Evolutionary conservation across 768 basidiomycete genomes (phyloP), one percentile per base, ranked within the genome.

Genomic region (Xanthoconium purpureum): DNA sequence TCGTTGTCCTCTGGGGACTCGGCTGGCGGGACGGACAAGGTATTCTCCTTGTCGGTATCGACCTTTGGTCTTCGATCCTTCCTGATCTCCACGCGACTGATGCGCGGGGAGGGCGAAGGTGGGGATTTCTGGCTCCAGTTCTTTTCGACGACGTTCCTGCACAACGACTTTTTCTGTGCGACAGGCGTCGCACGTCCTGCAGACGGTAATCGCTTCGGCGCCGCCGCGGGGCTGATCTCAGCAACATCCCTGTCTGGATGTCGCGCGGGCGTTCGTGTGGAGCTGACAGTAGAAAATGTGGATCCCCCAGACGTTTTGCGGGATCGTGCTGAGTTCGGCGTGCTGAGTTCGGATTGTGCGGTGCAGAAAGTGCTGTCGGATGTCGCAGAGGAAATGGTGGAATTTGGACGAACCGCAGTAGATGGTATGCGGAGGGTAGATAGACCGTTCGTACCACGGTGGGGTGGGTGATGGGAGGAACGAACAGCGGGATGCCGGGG

Each of bases 51-150:
- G 33, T 59, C 48, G 2, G 44, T 50, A 18, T 58, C 56, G 0
- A 10, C 74, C 44, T 78, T 80, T 28, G 75, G 63, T 20, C 74
- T 76, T 53, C 79, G 82, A 18, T 50, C 66, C 54, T 48, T 65
- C 20, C 45, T 69, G 0, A 60, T 56, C n/a, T 64, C 66, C 14
- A 49, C 24, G n/a, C 58, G 59, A 47, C 54, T 52, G 6, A 54
- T 51, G n/a, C 57, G 65, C 5, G 65, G 62, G 9, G 67, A 62
- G 8, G 62, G 64, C 0, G 15, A 9, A 2, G 64, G 50, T 13
- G 62, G 56, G 0, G 64, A 35, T 39, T 57, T 67, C 30, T 57
- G 39, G 47, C 43, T 20, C 38, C 54, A 59, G 18, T 52, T 66
- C 48, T 52, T 64, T 47, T 63, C 56, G 24, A 29, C 20, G 30